These are phyloP conservation scores for Neonothopanus nambi DNA, from an alignment of 1,284 basidiomycete genomes.

Conservation along the genomic window DNA sequence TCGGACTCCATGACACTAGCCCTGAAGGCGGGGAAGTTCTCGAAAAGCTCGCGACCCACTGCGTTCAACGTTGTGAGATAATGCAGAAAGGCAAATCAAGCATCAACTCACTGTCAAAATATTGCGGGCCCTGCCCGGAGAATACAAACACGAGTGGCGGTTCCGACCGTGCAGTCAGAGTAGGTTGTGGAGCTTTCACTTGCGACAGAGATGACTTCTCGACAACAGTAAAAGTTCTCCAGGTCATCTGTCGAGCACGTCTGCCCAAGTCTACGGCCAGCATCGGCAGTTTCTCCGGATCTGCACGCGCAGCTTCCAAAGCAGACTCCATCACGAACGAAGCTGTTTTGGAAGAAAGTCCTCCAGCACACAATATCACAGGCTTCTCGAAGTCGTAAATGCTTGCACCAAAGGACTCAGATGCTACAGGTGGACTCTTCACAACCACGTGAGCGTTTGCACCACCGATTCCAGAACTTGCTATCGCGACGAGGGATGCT, in stretches of 20 bases:
- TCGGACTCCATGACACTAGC: conserved; percentile 32
- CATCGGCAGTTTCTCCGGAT: conserved; percentile 16
- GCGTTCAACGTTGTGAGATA: neutral
- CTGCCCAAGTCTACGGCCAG: conserved; percentile 26
- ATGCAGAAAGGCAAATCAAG: neutral
- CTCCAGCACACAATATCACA: conserved; percentile 34
- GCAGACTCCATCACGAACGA: conserved; percentile 20
- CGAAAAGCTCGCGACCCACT: conserved; percentile 39
- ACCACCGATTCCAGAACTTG: conserved; percentile 46
- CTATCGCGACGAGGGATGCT: conserved; percentile 36
- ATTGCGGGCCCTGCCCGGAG: conserved; percentile 37
- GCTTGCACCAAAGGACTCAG: neutral
- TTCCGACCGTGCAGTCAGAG: conserved; percentile 19
- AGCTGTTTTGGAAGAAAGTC: conserved; percentile 35
- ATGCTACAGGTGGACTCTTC: conserved; percentile 29
- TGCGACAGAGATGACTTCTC: conserved; percentile 2
- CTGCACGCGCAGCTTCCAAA: conserved; percentile 6
- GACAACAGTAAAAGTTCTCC: conserved; percentile 25
- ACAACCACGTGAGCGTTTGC: conserved; percentile 41
- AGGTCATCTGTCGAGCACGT: conserved; percentile 34
- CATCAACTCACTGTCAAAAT: conserved; percentile 28
- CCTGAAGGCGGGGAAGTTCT: conserved; percentile 30
- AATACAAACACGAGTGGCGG: conserved; percentile 34
- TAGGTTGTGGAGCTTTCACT: conserved; percentile 21
- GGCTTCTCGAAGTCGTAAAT: conserved; percentile 13